Evolutionary conservation across 2,329 filamentous ascomycete species (phyloP).

Genomic region (Aquanectria penicillioides): DNA sequence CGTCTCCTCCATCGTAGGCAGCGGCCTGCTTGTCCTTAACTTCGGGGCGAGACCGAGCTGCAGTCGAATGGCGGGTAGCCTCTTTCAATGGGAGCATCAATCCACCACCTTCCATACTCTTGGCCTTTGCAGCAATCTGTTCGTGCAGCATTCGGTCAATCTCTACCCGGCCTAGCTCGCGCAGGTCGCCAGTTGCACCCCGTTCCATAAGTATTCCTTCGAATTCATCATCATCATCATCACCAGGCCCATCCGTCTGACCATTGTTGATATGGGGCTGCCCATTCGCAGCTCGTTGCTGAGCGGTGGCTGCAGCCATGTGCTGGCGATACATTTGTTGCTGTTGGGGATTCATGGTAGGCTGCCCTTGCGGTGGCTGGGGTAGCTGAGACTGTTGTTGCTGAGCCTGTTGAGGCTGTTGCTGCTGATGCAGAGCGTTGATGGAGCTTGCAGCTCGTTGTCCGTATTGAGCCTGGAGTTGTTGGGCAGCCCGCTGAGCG

Average conservation of each 20-base stretch:
- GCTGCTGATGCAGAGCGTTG: conserved; percentile 65
- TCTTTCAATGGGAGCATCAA: conserved; percentile 78
- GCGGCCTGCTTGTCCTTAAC: conserved; percentile 49
- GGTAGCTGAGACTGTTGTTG: conserved; percentile 42
- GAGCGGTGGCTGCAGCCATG: conserved; percentile 34
- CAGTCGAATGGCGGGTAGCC: conserved; percentile 50
- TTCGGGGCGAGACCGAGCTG: conserved; percentile 30
- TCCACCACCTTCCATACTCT: conserved; percentile 77
- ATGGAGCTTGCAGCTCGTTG: conserved; percentile 73
- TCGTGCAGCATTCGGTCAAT: conserved; percentile 77
- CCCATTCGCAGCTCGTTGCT: conserved; percentile 47
- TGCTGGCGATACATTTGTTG: conserved; percentile 48
- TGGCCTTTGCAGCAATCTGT: conserved; percentile 72
- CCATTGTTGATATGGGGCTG: conserved; percentile 49
- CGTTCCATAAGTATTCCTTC: conserved; percentile 69
- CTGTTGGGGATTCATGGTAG: conserved; percentile 36
- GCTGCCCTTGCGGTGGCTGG: conserved; percentile 45
- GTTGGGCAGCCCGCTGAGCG: conserved; percentile 64
- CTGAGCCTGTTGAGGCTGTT: conserved; percentile 43
- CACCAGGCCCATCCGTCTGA: conserved; percentile 80
- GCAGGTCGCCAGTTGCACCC: conserved; percentile 62
- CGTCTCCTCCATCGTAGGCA: conserved; percentile 72
- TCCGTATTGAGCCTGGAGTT: conserved; percentile 70
- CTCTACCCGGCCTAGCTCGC: conserved; percentile 67
- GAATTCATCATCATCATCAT: conserved; percentile 62